Base-by-base conservation (phyloP, 768 basidiomycete genomes). In the Tubosaeta sp. region DNA sequence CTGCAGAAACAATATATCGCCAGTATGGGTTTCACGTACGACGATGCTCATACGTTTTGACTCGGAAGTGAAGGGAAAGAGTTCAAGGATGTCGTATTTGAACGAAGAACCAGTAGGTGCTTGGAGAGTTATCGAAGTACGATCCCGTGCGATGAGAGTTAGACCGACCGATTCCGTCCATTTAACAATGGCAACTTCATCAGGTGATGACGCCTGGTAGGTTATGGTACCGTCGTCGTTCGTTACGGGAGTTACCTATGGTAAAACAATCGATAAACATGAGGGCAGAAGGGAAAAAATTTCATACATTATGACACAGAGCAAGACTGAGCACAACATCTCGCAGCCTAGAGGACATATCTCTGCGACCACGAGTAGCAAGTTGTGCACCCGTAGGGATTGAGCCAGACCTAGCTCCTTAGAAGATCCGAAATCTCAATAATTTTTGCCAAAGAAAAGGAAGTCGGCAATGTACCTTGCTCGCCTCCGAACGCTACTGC, bases 21-120 rank as follows among this genome's bases (percentile, higher is more conserved):
- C 83, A 0, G 80, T 78, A 30, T 81, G 76, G 0, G 72, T 66
- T 49, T 97, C 94, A 22, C 88, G 85, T 30, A 98, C 87, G 61
- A 99, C 79, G 63, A 98, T 97, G 29, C 96, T 94, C 96, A 98
- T 99, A 25, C 96, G 90, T 69, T 99, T 98, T 1, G 94, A 94
- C 68, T 98, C 96, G 12, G 93, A 96, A 0, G 95, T 98, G 73
- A 99, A 98, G 0, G 96, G 96, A 71, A 99, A 99, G 52, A 99
- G 81, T 44, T 94, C 87, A 48, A 98, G 84, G 45, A 99, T 82
- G 49, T 93, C 92, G 63, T 84, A 98, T 11, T 75, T 72, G 44
- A 94, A 66, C 8, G 74, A 74, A 1, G 73, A 61, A 8, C 89
- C 88, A 5, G 77, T 66, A 0, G 90, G 86, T 0, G 84, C 84